A percentile compares a stretch with the other conserved stretches of the same genome.
Evolutionary conservation across 371 early-diverging fungal genomes (phyloP).

Genomic region (Lichtheimia ramosa): DNA sequence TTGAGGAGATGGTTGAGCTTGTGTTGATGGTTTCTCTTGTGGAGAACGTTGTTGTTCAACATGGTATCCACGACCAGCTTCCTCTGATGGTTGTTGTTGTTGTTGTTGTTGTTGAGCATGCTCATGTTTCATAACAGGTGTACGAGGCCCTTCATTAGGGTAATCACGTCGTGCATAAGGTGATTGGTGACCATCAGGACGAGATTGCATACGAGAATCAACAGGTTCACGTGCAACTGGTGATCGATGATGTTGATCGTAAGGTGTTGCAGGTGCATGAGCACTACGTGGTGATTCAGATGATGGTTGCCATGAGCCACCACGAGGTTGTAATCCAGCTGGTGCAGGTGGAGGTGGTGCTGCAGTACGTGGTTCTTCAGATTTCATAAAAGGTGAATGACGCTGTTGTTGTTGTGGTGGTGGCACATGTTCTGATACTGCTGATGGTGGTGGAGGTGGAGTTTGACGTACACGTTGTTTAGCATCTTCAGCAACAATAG

Average conservation of each 20-base stretch:
- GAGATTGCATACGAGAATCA: not conserved
- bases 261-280: conserved; percentile 6
- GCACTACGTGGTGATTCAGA: conserved; percentile 15
- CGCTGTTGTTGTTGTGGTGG: conserved; percentile 11
- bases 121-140: not conserved
- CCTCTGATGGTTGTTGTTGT: conserved; percentile 8
- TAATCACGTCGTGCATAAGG: conserved; percentile 14
- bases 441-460: conserved; percentile 22
- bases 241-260: not conserved
- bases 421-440: conserved; percentile 3
- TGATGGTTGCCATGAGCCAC: conserved; percentile 15
- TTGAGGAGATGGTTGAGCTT: not conserved
- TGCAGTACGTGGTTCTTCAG: conserved; percentile 4
- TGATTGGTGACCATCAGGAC: conserved; percentile 1
- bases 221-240: conserved; percentile 3
- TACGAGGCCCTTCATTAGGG: not conserved
- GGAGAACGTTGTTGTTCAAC: conserved; percentile 3
- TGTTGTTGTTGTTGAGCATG: not conserved
- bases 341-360: not conserved
- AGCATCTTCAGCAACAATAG: conserved; percentile 37
- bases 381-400: conserved; percentile 10
- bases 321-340: conserved; percentile 4
- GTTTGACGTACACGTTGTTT: conserved; percentile 16
- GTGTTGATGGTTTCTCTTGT: not conserved
- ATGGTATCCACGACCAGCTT: not conserved